These are phyloP conservation scores for Zymoseptoria ardabiliae DNA, from an alignment of 2,329 filamentous ascomycete species.

Conservation along the genomic window DNA sequence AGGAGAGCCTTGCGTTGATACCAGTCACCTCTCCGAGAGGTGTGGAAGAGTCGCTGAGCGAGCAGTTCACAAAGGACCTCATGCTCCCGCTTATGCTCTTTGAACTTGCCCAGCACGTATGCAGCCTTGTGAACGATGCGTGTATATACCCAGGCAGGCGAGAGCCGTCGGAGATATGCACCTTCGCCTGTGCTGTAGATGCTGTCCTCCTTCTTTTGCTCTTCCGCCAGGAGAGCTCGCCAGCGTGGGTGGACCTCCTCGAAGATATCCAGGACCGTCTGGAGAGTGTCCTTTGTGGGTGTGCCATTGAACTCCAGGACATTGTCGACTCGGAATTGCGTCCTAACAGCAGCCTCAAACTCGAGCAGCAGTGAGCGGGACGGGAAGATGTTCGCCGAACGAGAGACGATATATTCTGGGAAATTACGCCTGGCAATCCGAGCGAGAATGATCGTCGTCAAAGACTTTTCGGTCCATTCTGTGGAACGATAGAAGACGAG, in stretches of 20 bases:
- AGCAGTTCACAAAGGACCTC: constrained; percentile 67
- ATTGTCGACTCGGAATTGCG: constrained; percentile 73
- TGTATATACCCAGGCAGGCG: constrained; percentile 87
- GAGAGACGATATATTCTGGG: constrained; percentile 80
- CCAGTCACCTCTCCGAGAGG: constrained; percentile 79
- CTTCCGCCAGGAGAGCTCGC: constrained; percentile 63
- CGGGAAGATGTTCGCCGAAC: constrained; percentile 80
- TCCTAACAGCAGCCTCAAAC: constrained; percentile 78
- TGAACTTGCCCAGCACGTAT: constrained; percentile 70
- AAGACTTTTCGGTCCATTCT: constrained; percentile 93
- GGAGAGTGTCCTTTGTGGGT: constrained; percentile 56
- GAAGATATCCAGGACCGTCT: constrained; percentile 63
- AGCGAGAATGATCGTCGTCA: constrained; percentile 89
- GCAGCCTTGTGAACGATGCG: constrained; percentile 85
- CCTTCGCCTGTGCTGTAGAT: constrained; percentile 79
- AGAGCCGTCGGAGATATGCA: constrained; percentile 81
- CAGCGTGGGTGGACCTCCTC: constrained; percentile 74
- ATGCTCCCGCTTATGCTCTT: constrained; percentile 72
- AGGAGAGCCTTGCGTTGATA: constrained; percentile 91
- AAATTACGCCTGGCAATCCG: constrained; percentile 85
- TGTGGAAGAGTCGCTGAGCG: constrained; percentile 73
- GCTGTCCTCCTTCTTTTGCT: constrained; percentile 67
- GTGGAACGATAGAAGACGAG: constrained; percentile 93
- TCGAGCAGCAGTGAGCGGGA: constrained; percentile 71
- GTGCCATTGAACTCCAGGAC: constrained; percentile 73